Conservation (phyloP, 2,329 filamentous ascomycete genomes). For the Ophiostoma ulmi region DNA sequence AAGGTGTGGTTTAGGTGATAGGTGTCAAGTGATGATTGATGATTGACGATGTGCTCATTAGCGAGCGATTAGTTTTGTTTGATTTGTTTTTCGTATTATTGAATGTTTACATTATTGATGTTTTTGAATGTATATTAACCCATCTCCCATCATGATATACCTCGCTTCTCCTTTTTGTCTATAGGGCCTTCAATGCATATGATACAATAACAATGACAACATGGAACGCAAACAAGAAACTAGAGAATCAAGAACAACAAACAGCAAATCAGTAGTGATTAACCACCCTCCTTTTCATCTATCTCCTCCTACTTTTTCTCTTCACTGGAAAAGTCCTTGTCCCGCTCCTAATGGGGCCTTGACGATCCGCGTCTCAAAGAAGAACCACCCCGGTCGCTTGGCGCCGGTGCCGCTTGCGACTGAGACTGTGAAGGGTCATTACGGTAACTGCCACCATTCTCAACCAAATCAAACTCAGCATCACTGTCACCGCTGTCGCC, state of each 20-base stretch:
- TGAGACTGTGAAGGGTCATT: constrained; percentile 8
- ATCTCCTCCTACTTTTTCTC: not conserved
- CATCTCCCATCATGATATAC: not conserved
- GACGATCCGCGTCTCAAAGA: not conserved
- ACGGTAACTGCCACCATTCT: constrained; percentile 12
- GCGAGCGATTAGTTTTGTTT: not conserved
- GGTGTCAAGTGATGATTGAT: not conserved
- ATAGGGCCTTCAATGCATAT: not conserved
- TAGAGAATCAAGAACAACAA: not conserved
- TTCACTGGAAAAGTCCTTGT: too few relatives aligned
- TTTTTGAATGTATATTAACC: not conserved
- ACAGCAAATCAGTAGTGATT: not conserved
- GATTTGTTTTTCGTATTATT: not conserved
- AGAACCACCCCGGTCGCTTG: not conserved
- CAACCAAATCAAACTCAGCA: constrained; percentile 23
- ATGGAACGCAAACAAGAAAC: not conserved
- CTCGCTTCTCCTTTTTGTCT: constrained; percentile 5
- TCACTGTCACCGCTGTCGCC: constrained; percentile 16
- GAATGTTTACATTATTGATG: not conserved
- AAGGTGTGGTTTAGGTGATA: not conserved
- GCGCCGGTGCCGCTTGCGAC: not conserved
- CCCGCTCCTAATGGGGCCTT: not conserved
- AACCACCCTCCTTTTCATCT: not conserved
- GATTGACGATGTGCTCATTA: not conserved
- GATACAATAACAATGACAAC: not conserved